These are phyloP conservation scores for Phylloporus arenicola DNA, from an alignment of 768 basidiomycete genomes.

Conservation along the genomic window DNA sequence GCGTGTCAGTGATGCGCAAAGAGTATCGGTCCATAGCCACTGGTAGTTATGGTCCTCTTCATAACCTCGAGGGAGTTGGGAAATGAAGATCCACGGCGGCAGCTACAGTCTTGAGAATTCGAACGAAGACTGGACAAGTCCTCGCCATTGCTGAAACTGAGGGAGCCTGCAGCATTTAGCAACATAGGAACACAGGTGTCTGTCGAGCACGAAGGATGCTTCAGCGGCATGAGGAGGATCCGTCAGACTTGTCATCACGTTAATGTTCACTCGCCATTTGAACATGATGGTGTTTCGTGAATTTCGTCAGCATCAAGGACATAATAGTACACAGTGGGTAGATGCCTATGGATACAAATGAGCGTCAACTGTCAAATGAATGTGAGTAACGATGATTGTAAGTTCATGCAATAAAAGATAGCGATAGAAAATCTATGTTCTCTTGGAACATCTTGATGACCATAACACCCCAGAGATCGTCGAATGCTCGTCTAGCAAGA, in stretches of 20 bases:
- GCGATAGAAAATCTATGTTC: neutral
- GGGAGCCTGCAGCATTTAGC: too few relatives aligned
- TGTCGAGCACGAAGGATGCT: too few relatives aligned
- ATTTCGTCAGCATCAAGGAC: neutral
- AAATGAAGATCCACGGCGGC: neutral
- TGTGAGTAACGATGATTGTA: neutral
- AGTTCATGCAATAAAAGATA: neutral
- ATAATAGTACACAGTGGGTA: neutral
- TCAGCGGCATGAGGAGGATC: too few relatives aligned
- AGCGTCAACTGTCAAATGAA: neutral
- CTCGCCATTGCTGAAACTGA: too few relatives aligned
- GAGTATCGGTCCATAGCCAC: neutral
- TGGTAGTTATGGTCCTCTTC: neutral
- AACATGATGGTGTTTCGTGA: neutral
- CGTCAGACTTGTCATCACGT: neutral
- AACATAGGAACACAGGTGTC: too few relatives aligned
- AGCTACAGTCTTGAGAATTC: too few relatives aligned
- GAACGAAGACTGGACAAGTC: too few relatives aligned
- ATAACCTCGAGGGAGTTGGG: neutral
- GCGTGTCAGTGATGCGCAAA: neutral
- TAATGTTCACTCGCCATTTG: neutral
- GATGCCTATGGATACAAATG: conserved; percentile 5
- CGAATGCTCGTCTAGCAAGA: conserved; percentile 40
- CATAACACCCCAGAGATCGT: neutral
- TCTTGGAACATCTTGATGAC: neutral